Conservation (phyloP, 345 rosid genomes). For the Moricandia moricandioides region DNA sequence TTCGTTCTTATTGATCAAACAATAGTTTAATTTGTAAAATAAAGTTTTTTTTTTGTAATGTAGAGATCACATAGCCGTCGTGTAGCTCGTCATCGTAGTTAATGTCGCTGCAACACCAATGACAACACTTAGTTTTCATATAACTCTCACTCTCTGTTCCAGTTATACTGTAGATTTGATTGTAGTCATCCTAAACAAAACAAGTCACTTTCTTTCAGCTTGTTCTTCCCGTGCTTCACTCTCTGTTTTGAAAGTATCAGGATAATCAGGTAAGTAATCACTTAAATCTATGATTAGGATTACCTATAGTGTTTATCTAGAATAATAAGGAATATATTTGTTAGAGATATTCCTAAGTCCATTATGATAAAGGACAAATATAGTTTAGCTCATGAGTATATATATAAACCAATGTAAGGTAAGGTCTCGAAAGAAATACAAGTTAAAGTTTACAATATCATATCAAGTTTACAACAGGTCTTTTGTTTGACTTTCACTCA, state of each 20-base stretch:
- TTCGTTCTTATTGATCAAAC: neutral
- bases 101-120: constrained; percentile 16
- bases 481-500: neutral
- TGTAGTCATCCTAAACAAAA: constrained; percentile 3
- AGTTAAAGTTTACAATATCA: no score
- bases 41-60: neutral
- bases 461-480: neutral
- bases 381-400: no score
- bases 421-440: no score
- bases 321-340: no score
- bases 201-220: neutral
- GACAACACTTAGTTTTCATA: neutral
- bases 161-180: no score
- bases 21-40: neutral
- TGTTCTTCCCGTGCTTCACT: neutral
- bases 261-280: neutral
- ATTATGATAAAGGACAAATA: no score
- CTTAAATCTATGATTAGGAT: neutral
- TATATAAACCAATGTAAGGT: no score
- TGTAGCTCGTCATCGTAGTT: constrained; percentile 30
- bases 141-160: no score
- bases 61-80: constrained; percentile 19
- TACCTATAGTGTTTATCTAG: no score
- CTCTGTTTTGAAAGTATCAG: constrained; percentile 7
- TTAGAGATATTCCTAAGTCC: no score